Percentiles rank a stretch among this genome's conserved stretches.
phyloP scores from a whole-genome alignment of 495 filamentous ascomycete genomes.

The Lepidopterella palustris region DNA sequence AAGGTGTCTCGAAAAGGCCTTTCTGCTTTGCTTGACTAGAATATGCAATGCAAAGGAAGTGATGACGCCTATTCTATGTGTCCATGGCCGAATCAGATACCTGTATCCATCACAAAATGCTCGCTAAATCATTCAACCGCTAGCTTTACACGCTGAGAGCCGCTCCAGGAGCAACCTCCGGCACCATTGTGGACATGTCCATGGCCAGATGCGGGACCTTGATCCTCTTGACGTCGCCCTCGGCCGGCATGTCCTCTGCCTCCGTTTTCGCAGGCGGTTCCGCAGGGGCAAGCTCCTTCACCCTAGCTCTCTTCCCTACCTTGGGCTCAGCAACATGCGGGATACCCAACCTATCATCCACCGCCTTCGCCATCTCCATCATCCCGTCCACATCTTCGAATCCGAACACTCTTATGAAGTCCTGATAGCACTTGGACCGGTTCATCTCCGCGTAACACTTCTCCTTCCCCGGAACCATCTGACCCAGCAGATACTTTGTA shows the following conservation, averaged over 20 bases:
- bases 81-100: no score
- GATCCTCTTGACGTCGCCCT: neutral
- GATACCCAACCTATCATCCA: constrained; percentile 59
- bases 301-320: constrained; percentile 49
- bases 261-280: neutral
- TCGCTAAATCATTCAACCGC: neutral
- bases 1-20: no score
- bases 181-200: neutral
- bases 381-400: constrained; percentile 52
- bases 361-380: constrained; percentile 48
- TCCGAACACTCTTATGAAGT: constrained; percentile 55
- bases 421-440: constrained; percentile 55
- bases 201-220: neutral
- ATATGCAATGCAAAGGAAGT: no score
- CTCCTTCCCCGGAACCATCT: constrained; percentile 76
- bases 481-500: constrained; percentile 81
- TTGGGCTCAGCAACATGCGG: constrained; percentile 42
- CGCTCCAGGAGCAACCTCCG: neutral
- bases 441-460: constrained; percentile 50
- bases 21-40: no score
- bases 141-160: neutral
- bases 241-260: neutral
- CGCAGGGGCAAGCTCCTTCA: constrained; percentile 29
- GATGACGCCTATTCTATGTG: no score
- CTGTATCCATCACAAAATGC: no score